Evolutionary conservation across 1,284 basidiomycete genomes (phyloP).

Genomic region (Fistulina hepatica): DNA sequence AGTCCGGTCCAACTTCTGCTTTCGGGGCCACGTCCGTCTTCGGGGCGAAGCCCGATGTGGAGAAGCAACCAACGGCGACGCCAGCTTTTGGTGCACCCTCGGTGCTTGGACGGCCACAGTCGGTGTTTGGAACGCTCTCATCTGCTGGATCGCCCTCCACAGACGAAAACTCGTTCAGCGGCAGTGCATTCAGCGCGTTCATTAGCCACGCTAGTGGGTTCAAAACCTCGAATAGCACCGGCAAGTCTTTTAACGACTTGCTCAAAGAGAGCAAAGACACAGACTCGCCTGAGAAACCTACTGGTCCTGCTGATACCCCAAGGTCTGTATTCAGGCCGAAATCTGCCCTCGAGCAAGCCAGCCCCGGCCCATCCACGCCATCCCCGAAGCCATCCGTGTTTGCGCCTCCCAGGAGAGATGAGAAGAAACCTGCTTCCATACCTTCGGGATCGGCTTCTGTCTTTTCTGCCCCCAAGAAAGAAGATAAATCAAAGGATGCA

Average conservation of each 20-base stretch:
- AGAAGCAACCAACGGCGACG: constrained; percentile 16
- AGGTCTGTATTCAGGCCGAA: too few species aligned
- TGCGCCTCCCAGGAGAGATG: constrained; percentile 2
- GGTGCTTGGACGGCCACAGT: constrained; percentile 25
- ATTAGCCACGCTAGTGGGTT: constrained; percentile 35
- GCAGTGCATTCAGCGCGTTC: constrained; percentile 38
- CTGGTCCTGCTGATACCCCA: too few species aligned
- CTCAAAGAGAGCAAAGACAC: constrained; percentile 23
- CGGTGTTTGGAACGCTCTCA: constrained; percentile 24
- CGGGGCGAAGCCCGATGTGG: constrained; percentile 15
- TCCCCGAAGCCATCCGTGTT: constrained; percentile 4
- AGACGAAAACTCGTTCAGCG: constrained; percentile 16
- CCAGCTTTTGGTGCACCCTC: constrained; percentile 32
- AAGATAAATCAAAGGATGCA: constrained; percentile 8
- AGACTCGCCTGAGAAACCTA: constrained; percentile 14
- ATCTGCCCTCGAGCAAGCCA: constrained; percentile 8
- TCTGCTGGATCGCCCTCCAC: constrained; percentile 21
- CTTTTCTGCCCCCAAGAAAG: constrained; percentile 6
- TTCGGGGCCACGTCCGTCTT: constrained; percentile 21
- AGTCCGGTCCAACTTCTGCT: constrained; percentile 24
- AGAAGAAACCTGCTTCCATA: not conserved
- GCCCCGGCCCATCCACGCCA: constrained; percentile 8
- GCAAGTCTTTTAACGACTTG: constrained; percentile 32
- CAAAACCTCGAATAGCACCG: constrained; percentile 27
- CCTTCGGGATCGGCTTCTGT: constrained; percentile 1